phyloP scores from a whole-genome alignment of 2,329 filamentous ascomycete genomes.

The Leptoxyphium fumago region DNA sequence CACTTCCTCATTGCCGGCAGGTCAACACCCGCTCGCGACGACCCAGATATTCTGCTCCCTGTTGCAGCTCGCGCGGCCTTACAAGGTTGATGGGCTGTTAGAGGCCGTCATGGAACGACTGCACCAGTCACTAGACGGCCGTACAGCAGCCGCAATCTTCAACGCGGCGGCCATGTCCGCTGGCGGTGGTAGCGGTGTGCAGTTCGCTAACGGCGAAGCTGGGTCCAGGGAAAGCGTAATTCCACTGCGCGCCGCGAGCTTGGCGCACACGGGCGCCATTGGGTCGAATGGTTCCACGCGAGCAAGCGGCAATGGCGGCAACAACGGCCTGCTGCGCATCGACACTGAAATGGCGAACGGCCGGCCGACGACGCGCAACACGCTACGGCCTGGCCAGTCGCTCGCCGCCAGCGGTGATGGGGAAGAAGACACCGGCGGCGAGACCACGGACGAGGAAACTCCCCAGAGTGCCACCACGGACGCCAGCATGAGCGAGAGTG shows the following conservation, averaged over 20 bases:
- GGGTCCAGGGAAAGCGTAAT: constrained; percentile 26
- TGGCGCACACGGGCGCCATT: constrained; percentile 13
- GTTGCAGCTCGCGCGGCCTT: constrained; percentile 82
- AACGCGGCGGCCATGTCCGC: constrained; percentile 97
- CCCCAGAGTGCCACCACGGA: constrained; percentile 21
- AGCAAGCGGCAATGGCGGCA: constrained; percentile 8
- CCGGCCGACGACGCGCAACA: constrained; percentile 19
- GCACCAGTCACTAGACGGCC: constrained; percentile 75
- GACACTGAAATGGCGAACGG: constrained; percentile 34
- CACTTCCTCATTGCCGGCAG: constrained; percentile 70
- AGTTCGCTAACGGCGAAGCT: constrained; percentile 33
- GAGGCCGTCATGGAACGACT: constrained; percentile 87
- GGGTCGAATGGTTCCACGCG: constrained; percentile 23
- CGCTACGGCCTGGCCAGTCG: constrained; percentile 18
- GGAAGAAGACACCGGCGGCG: constrained; percentile 2
- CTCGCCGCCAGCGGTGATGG: neutral
- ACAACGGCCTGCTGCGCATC: constrained; percentile 24
- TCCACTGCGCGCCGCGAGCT: constrained; percentile 33
- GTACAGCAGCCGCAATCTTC: constrained; percentile 93
- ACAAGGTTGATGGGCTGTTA: constrained; percentile 80
- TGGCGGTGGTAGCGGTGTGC: constrained; percentile 73
- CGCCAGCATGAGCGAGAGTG: constrained; percentile 19
- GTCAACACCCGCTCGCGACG: constrained; percentile 65
- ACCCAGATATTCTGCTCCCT: constrained; percentile 93
- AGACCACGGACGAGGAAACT: constrained; percentile 19